Evolutionary conservation across 768 basidiomycete genomes (phyloP).

Genomic region (Gloeopeniophorella convolvens): DNA sequence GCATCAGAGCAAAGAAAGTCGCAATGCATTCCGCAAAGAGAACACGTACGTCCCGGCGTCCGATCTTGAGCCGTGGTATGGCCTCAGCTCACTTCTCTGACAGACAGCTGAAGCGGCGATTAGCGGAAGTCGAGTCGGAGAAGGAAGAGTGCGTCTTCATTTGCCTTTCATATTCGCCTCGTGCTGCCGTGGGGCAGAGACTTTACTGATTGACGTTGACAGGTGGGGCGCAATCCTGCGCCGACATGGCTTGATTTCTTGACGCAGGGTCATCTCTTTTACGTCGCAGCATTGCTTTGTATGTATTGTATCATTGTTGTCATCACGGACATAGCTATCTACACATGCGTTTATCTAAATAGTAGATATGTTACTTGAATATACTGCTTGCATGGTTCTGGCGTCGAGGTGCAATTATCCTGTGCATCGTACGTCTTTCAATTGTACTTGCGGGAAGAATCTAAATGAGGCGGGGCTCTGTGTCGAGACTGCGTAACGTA

Average conservation of each 20-base stretch:
- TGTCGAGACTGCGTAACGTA: slow-evolving; percentile 3
- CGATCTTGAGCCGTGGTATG: background rate
- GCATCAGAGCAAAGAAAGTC: slow-evolving; percentile 62
- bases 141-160: slow-evolving; percentile 63
- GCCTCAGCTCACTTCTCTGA: slow-evolving; percentile 9
- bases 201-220: slow-evolving; percentile 3
- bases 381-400: background rate
- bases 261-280: slow-evolving; percentile 8
- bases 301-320: slow-evolving; percentile 12
- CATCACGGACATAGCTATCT: slow-evolving; percentile 9
- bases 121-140: slow-evolving; percentile 68
- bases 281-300: background rate
- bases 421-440: background rate
- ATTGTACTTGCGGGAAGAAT: no score
- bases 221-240: slow-evolving; percentile 66
- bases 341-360: slow-evolving; percentile 19
- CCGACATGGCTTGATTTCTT: slow-evolving; percentile 39
- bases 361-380: slow-evolving; percentile 19
- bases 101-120: slow-evolving; percentile 62
- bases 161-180: background rate
- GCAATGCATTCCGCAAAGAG: slow-evolving; percentile 69
- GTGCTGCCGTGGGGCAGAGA: slow-evolving; percentile 14
- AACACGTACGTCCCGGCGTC: slow-evolving; percentile 55
- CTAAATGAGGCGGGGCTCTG: background rate
- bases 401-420: background rate